Conservation (phyloP, 139 green algal genomes). For the Chlorella sp. region DNA sequence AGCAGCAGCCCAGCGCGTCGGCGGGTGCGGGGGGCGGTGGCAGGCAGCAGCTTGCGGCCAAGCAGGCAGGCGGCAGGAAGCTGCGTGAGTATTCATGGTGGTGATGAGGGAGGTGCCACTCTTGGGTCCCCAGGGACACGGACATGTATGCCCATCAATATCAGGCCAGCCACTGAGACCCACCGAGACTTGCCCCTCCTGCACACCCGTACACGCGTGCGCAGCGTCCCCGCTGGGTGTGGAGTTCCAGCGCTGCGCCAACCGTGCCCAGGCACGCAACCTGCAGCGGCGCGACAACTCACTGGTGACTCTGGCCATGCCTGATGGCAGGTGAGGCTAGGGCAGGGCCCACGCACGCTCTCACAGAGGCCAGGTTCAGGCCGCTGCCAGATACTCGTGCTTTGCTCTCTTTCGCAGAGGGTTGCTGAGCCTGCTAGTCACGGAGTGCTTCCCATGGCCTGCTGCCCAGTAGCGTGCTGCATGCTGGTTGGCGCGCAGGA, state of each 20-base stretch:
- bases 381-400: background rate
- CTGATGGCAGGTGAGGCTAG: constrained; percentile 33
- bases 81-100: too few relatives aligned
- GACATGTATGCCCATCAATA: too few relatives aligned
- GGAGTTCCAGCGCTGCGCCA: constrained; percentile 40
- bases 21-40: too few relatives aligned
- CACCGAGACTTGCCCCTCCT: too few relatives aligned
- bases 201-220: too few relatives aligned
- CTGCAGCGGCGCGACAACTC: constrained; percentile 25
- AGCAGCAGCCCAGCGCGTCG: too few relatives aligned
- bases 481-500: constrained; percentile 5
- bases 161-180: too few relatives aligned
- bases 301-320: constrained; percentile 20
- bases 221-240: constrained; percentile 21
- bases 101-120: too few relatives aligned
- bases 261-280: constrained; percentile 26
- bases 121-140: too few relatives aligned
- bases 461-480: too few relatives aligned
- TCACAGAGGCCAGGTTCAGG: background rate
- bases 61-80: too few relatives aligned
- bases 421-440: background rate
- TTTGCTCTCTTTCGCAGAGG: background rate
- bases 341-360: background rate
- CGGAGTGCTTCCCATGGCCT: background rate
- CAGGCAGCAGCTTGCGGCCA: too few relatives aligned